Percentiles rank a stretch among this genome's conserved stretches.
phyloP scores from a whole-genome alignment of 306 rosid species.

The Cicer arietinum region DNA sequence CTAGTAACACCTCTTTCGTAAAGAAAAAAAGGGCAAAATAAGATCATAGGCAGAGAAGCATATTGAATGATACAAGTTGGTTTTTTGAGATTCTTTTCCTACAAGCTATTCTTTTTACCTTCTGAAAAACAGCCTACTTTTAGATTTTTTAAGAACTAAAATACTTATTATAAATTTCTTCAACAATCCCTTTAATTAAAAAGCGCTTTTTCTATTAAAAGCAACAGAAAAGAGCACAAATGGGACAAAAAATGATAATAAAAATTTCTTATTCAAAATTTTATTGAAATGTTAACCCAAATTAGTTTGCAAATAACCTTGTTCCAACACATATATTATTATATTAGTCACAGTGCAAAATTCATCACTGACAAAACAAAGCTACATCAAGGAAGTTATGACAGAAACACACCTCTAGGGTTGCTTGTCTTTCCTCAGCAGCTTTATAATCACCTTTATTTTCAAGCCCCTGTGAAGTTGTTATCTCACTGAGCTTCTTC shows the following conservation, averaged over 20 bases:
- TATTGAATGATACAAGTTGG: neutral
- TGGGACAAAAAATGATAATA: constrained; percentile 7
- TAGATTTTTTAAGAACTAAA: neutral
- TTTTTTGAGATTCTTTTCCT: neutral
- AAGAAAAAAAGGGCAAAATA: constrained; percentile 12
- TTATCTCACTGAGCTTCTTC: constrained; percentile 70
- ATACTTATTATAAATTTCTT: no score
- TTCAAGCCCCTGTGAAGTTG: constrained; percentile 56
- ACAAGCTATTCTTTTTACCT: neutral
- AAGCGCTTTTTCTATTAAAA: neutral
- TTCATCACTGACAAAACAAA: constrained; percentile 13
- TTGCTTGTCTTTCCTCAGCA: constrained; percentile 68
- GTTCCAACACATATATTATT: constrained; percentile 17
- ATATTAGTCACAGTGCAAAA: constrained; percentile 23
- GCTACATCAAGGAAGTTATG: constrained; percentile 25
- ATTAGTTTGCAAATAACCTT: constrained; percentile 10
- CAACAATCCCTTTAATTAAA: neutral
- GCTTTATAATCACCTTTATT: constrained; percentile 54
- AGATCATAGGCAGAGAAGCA: constrained; percentile 3
- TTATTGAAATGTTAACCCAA: constrained; percentile 23
- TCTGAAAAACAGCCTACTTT: neutral
- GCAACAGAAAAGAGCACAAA: neutral
- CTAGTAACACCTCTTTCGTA: neutral
- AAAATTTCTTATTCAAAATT: constrained; percentile 24
- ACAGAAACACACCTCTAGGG: constrained; percentile 66